Conservation (phyloP, 31 red algal species). For the Odonthalia washingtoniensis region DNA sequence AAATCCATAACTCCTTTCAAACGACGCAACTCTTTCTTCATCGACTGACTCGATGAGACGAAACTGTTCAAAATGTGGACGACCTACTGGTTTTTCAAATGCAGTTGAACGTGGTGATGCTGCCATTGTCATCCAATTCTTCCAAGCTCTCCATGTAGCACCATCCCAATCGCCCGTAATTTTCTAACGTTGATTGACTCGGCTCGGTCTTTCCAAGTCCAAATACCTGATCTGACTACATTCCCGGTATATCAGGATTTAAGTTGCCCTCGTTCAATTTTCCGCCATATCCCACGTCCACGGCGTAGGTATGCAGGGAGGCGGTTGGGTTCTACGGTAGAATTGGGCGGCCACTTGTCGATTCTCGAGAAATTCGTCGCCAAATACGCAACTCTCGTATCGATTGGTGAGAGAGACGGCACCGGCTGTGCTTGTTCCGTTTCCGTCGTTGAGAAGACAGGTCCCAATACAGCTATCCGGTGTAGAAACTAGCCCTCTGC, state of each 20-base stretch:
- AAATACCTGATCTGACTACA: slow-evolving; percentile 3
- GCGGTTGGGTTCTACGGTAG: background rate
- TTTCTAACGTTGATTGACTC: slow-evolving; percentile 2
- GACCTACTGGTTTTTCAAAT: slow-evolving; percentile 26
- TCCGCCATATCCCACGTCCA: slow-evolving; percentile 28
- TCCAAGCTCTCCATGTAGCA: background rate
- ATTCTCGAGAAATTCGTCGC: background rate
- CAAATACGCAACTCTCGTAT: slow-evolving; percentile 31
- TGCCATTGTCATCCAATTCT: too few relatives aligned
- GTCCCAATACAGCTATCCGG: slow-evolving; percentile 44
- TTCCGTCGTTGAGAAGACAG: too few relatives aligned
- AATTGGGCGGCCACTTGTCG: background rate
- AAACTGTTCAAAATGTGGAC: slow-evolving; percentile 25
- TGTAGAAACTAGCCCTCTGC: slow-evolving; percentile 48
- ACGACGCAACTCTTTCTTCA: slow-evolving; percentile 8
- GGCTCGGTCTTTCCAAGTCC: slow-evolving; percentile 36
- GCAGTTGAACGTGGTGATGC: background rate
- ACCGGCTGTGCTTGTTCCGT: slow-evolving; percentile 1
- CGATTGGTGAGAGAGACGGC: slow-evolving; percentile 30
- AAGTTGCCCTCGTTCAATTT: slow-evolving; percentile 19
- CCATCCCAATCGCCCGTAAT: slow-evolving; percentile 4
- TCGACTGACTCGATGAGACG: background rate
- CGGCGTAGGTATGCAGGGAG: slow-evolving; percentile 25
- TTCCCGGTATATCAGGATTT: background rate
- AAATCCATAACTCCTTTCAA: slow-evolving; percentile 13